Base-by-base conservation (phyloP, 345 rosid genomes). In the Camelina neglecta region DNA sequence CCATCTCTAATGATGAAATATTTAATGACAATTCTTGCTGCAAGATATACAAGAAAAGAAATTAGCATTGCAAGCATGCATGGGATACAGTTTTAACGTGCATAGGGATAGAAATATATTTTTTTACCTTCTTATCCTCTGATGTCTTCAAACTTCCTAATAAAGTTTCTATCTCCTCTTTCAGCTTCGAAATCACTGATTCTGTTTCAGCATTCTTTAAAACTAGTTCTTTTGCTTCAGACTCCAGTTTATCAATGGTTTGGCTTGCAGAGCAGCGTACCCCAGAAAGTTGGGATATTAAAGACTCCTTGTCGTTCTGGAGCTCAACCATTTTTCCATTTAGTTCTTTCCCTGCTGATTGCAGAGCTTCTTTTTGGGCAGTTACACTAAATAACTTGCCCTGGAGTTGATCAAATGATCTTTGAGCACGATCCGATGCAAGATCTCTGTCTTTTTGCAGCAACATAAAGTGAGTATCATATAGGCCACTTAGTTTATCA, bases 11-110 rank as follows among this genome's bases (percentile, higher is more conserved):
- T 38, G 81, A 74, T 60, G 93, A 78, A 81, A 86, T 48, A 81
- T 90, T 84, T 60, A 70, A 42, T 82, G 83, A 72, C 33, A 85
- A 77, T 56, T 85, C 90, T 84, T 91, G 66, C 98, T 93, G 89
- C 72, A 70, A 70, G 71, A 84, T 55, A 85, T 58, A 68, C 71
- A 39, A 44, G 59, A 73, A 63, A 45, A 8, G 65, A 67, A 69
- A 65, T 84, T 29, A 76, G 67, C 55, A 73, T 63, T 55, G 62
- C 35, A 77, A 69, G 11, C 69, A 79, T 73, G 64, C 33, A 47
- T 56, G 55, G 65, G 56, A 45, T 47, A 68, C 53, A 65, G 42
- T 35, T 35, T 35, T 7, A 35, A 35, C 38, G 38, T 24, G 44
- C 50, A 74, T 33, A 64, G 42, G 42, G 41, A 23, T 16, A 48